Evolutionary conservation across 371 early-diverging fungal species (phyloP), one percentile per base, ranked within the genome.

Genomic region (Mucor sp.): DNA sequence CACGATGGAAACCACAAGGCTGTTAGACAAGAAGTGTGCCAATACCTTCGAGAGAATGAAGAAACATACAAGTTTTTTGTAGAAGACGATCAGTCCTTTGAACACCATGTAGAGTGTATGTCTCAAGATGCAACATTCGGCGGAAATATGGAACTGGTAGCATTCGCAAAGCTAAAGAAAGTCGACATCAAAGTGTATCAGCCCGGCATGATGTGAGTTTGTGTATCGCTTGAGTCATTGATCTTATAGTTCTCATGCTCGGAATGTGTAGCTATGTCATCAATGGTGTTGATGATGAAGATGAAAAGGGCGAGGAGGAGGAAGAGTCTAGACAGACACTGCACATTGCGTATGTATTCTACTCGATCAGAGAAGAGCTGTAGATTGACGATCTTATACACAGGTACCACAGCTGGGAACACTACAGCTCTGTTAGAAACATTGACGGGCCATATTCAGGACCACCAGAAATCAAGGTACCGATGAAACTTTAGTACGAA

Each of bases 91-190:
- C 82, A 81, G 33, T 71, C 91, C 1, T 87, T 93, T 59, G 89
- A 86, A 33, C 77, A 82, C 23, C 90, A 95, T 60, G 65, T 93
- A 0, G 61, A 62, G n/a, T 77, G 85, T 17, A 94, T 96, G 95
- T 78, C 86, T 27, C 75, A 76, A n/a, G 74, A 80, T 33, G 95
- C 92, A 8, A 89, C 87, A 0, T 95, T 85, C 76, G 95, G 93
- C 21, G 94, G 93, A 14, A 93, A 96, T 70, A 80, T 94, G 78
- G 96, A 94, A 74, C 66, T 96, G 23, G 94, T 90, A 1, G 94
- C 92, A 0, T 94, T 91, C 82, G 91, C 95, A 4, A 83, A 90
- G 27, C 65, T 87, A 53, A 79, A 82, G 55, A 60, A 71, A 2
- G 84, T 91, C 12, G 87, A 92, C 68, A 89, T 95, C 63, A 86